phyloP scores from a whole-genome alignment of 2,329 filamentous ascomycete species.

The Fonsecaea pedrosoi region DNA sequence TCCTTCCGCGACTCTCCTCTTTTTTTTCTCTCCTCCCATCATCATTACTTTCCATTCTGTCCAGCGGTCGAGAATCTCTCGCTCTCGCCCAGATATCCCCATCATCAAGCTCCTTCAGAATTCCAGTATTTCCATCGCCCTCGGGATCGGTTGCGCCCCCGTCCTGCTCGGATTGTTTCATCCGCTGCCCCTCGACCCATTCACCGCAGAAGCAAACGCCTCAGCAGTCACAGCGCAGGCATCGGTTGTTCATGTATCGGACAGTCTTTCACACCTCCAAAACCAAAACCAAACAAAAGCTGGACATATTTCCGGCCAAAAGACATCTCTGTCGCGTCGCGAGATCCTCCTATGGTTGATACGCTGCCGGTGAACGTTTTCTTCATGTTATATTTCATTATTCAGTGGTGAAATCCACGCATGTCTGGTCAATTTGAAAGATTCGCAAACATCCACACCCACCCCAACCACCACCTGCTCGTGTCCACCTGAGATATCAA shows the following conservation, averaged over 20 bases:
- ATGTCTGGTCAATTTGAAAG: slow-evolving; percentile 64
- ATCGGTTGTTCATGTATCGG: slow-evolving; percentile 95
- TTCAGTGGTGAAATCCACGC: slow-evolving; percentile 50
- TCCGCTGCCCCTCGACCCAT: slow-evolving; percentile 19
- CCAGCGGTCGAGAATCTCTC: slow-evolving; percentile 27
- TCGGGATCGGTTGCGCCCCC: neutral
- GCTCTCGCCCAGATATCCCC: slow-evolving; percentile 33
- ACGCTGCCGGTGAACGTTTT: slow-evolving; percentile 41
- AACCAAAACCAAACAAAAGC: slow-evolving; percentile 91
- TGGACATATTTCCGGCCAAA: slow-evolving; percentile 96
- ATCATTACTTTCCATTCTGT: slow-evolving; percentile 33
- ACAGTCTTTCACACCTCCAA: slow-evolving; percentile 92
- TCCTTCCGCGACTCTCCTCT: slow-evolving; percentile 32
- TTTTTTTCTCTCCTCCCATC: slow-evolving; percentile 36
- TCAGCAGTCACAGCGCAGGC: slow-evolving; percentile 32
- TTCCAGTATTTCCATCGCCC: neutral
- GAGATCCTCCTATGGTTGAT: slow-evolving; percentile 87
- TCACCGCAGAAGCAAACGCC: slow-evolving; percentile 24
- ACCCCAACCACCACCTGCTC: slow-evolving; percentile 50
- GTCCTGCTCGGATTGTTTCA: neutral
- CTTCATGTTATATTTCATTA: slow-evolving; percentile 41
- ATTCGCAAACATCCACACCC: slow-evolving; percentile 43
- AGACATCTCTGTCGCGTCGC: slow-evolving; percentile 91
- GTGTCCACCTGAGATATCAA: slow-evolving; percentile 40
- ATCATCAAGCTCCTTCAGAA: slow-evolving; percentile 20